Evolutionary conservation across 495 filamentous ascomycete genomes (phyloP).

Genomic region (Penicillium argentinense): DNA sequence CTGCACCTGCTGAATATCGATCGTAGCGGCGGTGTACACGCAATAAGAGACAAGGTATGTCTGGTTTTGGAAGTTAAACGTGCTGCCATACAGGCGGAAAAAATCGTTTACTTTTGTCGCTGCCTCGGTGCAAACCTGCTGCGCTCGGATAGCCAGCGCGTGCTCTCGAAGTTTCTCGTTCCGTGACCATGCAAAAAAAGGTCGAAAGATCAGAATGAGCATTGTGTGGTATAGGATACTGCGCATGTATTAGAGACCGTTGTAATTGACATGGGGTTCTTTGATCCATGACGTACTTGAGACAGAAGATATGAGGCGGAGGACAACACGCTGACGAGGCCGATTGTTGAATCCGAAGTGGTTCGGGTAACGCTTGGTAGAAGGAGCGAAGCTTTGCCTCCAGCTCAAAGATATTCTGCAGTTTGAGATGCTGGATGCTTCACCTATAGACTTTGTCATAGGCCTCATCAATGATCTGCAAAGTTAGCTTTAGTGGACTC

Average conservation of each 20-base stretch:
- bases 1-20: slow-evolving; percentile 8
- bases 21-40: slow-evolving; percentile 14
- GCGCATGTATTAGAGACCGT: too few relatives aligned
- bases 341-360: background rate
- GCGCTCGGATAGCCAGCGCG: slow-evolving; percentile 8
- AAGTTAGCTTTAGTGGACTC: background rate
- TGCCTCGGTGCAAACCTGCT: slow-evolving; percentile 10
- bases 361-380: slow-evolving; percentile 1
- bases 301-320: slow-evolving; percentile 11
- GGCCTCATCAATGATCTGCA: slow-evolving; percentile 10
- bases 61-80: slow-evolving; percentile 14
- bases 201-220: slow-evolving; percentile 10
- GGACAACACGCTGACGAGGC: background rate
- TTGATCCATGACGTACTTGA: slow-evolving; percentile 16
- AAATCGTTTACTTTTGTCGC: slow-evolving; percentile 10
- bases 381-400: slow-evolving; percentile 7
- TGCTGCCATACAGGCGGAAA: slow-evolving; percentile 9
- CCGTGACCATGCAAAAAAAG: slow-evolving; percentile 10
- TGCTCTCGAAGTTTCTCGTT: slow-evolving; percentile 3
- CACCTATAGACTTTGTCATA: slow-evolving; percentile 9
- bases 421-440: slow-evolving; percentile 1
- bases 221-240: slow-evolving; percentile 11
- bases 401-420: slow-evolving; percentile 5
- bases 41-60: slow-evolving; percentile 16
- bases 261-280: too few relatives aligned